These are phyloP conservation scores for Suillus discolor DNA, from an alignment of 768 basidiomycete species.

Conservation along the genomic window DNA sequence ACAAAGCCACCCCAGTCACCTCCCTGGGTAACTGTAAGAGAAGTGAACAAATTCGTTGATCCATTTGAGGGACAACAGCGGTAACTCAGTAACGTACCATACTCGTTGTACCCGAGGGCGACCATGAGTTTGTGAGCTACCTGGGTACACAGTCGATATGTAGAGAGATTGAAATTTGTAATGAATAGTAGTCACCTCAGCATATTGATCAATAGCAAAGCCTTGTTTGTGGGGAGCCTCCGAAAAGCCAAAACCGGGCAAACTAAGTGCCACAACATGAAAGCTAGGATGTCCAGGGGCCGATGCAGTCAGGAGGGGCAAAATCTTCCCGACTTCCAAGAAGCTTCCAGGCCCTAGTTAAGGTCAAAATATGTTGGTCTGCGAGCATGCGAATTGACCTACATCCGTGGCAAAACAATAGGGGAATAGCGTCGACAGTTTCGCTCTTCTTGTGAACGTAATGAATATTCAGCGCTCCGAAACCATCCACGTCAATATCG, in stretches of 20 bases:
- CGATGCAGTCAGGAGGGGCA: conserved; percentile 46
- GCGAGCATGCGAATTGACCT: background rate
- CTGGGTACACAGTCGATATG: conserved; percentile 26
- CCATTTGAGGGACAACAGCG: background rate
- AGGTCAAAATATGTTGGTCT: background rate
- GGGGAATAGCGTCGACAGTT: conserved; percentile 49
- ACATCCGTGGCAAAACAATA: conserved; percentile 67
- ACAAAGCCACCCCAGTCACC: conserved; percentile 50
- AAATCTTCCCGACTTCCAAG: conserved; percentile 56
- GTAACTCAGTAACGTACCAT: conserved; percentile 4
- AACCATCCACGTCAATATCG: conserved; percentile 50
- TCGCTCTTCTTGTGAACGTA: conserved; percentile 58
- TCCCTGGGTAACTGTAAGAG: conserved; percentile 44
- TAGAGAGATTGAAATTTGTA: background rate
- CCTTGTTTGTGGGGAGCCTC: conserved; percentile 55
- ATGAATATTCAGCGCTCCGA: conserved; percentile 54
- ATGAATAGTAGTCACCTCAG: conserved; percentile 43
- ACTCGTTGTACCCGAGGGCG: conserved; percentile 33
- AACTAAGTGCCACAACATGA: conserved; percentile 53
- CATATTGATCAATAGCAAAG: conserved; percentile 50
- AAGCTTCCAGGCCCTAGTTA: conserved; percentile 63
- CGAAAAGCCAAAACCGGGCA: conserved; percentile 52
- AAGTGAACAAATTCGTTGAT: background rate
- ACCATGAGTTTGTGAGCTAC: conserved; percentile 53
- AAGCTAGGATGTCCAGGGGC: conserved; percentile 53